A percentile compares a stretch with the other conserved stretches of the same genome.
Conservation (phyloP, 306 rosid genomes). For the Psophocarpus tetragonolobus region DNA sequence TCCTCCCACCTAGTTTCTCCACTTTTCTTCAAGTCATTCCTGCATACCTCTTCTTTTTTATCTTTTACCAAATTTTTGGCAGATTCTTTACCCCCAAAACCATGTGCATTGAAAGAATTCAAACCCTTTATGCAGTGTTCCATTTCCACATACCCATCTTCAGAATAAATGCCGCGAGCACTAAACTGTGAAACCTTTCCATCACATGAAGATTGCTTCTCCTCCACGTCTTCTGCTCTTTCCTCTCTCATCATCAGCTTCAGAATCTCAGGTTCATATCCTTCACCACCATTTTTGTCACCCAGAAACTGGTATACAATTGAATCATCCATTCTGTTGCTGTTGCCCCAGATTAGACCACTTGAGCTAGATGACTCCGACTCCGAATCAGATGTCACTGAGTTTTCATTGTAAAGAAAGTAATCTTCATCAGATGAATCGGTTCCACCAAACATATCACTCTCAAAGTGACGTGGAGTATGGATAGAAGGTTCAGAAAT, state of each 20-base stretch:
- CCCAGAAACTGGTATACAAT: constrained; percentile 41
- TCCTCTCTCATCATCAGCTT: constrained; percentile 30
- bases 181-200: constrained; percentile 21
- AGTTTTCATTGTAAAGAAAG: constrained; percentile 39
- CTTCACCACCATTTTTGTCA: constrained; percentile 29
- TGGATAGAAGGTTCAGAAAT: neutral
- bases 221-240: constrained; percentile 3
- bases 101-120: neutral
- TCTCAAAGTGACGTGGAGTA: constrained; percentile 13
- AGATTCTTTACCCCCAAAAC: constrained; percentile 11
- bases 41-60: constrained; percentile 10
- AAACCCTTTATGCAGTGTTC: constrained; percentile 36
- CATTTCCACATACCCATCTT: constrained; percentile 52
- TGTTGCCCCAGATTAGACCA: constrained; percentile 37
- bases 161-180: constrained; percentile 22
- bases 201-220: constrained; percentile 25
- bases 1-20: constrained; percentile 39
- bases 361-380: constrained; percentile 45
- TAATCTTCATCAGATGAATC: constrained; percentile 51
- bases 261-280: constrained; percentile 33
- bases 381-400: constrained; percentile 43
- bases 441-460: constrained; percentile 31
- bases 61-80: neutral
- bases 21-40: constrained; percentile 11
- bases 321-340: constrained; percentile 38